Evolutionary conservation across 495 filamentous ascomycete species (phyloP).

Genomic region (Penicillium psychrofluorescens): DNA sequence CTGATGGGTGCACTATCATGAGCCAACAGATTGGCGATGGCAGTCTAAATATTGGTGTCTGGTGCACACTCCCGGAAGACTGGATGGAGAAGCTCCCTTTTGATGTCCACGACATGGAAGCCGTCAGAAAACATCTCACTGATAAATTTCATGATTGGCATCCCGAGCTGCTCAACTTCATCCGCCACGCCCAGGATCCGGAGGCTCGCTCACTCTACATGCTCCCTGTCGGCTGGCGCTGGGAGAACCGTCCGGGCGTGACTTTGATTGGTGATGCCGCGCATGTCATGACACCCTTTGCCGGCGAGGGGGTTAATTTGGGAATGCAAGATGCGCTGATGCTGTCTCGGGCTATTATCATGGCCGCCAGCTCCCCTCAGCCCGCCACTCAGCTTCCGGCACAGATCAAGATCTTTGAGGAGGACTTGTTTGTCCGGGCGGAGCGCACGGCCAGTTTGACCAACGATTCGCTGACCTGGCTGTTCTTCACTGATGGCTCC

Average conservation of each 20-base stretch:
- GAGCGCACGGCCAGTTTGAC: background rate
- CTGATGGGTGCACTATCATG: background rate
- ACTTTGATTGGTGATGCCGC: constrained; percentile 54
- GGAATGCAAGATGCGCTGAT: constrained; percentile 48
- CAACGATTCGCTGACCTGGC: constrained; percentile 1
- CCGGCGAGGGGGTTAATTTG: constrained; percentile 49
- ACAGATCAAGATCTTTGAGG: constrained; percentile 3
- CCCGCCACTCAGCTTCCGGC: background rate
- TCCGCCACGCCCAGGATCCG: constrained; percentile 3
- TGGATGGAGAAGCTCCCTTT: constrained; percentile 1
- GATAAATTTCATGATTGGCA: constrained; percentile 19
- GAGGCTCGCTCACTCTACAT: constrained; percentile 31
- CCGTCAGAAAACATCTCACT: background rate
- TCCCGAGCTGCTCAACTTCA: constrained; percentile 9
- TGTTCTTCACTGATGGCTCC: constrained; percentile 1
- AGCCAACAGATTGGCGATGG: constrained; percentile 13
- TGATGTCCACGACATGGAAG: background rate
- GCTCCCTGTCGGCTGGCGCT: constrained; percentile 47
- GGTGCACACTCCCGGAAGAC: background rate
- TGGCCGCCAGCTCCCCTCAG: constrained; percentile 1
- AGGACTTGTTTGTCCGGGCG: constrained; percentile 1
- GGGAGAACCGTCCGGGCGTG: constrained; percentile 27
- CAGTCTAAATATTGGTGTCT: constrained; percentile 5
- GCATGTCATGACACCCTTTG: constrained; percentile 53
- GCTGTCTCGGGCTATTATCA: constrained; percentile 34